phyloP scores from a whole-genome alignment of 169 alveolate genomes.

The Plasmodium vivax region DNA sequence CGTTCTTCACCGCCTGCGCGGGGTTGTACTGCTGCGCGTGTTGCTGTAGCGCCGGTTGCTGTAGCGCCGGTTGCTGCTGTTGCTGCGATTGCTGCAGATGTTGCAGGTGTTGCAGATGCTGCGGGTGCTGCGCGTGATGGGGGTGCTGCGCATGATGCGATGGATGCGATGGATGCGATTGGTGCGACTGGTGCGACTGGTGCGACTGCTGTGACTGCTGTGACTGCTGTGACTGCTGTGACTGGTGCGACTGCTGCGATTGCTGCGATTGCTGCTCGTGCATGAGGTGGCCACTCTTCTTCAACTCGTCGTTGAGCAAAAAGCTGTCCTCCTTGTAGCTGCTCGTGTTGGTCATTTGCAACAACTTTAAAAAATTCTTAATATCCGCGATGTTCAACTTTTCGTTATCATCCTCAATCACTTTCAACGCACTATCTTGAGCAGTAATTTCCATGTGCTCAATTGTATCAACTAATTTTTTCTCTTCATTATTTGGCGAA shows the following conservation, averaged over 20 bases:
- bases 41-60: not conserved
- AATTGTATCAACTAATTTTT: slow-evolving; percentile 28
- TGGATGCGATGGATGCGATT: not conserved
- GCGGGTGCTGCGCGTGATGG: not conserved
- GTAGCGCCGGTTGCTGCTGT: too few species aligned
- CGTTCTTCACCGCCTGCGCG: not conserved
- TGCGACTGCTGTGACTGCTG: not conserved
- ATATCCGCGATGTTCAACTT: slow-evolving; percentile 67
- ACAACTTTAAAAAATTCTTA: slow-evolving; percentile 41
- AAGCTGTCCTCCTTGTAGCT: slow-evolving; percentile 30
- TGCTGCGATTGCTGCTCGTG: not conserved
- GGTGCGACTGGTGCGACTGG: not conserved
- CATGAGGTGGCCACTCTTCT: not conserved
- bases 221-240: not conserved
- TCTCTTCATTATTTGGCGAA: slow-evolving; percentile 15
- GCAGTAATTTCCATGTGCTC: slow-evolving; percentile 72
- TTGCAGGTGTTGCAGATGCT: not conserved
- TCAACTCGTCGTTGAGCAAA: slow-evolving; percentile 28
- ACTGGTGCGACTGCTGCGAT: not conserved
- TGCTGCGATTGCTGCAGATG: not conserved
- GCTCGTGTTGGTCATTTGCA: slow-evolving; percentile 23
- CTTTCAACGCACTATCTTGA: slow-evolving; percentile 65
- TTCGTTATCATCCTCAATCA: slow-evolving; percentile 64
- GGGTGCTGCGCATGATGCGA: not conserved
- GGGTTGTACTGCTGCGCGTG: slow-evolving; percentile 6